Evolutionary conservation across 768 basidiomycete species (phyloP).

Genomic region (Tricholoma sp.): DNA sequence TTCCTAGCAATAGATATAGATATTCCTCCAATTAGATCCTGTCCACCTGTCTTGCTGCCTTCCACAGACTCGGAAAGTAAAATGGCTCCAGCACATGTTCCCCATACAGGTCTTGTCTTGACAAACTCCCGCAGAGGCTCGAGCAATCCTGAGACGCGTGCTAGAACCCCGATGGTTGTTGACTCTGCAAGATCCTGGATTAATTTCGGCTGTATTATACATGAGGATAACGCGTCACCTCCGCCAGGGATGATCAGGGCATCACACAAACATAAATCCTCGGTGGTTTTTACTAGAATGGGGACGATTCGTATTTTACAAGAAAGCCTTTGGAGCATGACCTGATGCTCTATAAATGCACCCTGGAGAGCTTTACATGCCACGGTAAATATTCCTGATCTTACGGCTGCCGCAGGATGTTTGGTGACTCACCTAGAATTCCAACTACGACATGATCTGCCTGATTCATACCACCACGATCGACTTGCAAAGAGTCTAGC

Average conservation of each 20-base stretch:
- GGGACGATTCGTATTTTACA: conserved; percentile 39
- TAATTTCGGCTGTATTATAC: background rate
- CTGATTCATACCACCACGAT: background rate
- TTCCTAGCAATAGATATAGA: conserved; percentile 80
- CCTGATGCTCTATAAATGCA: conserved; percentile 85
- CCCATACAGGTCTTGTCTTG: conserved; percentile 80
- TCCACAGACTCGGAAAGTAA: conserved; percentile 71
- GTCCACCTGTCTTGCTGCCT: conserved; percentile 81
- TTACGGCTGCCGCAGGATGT: background rate
- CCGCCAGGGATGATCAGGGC: conserved; percentile 94
- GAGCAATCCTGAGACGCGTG: conserved; percentile 66
- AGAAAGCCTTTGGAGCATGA: conserved; percentile 55
- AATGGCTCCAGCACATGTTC: conserved; percentile 95
- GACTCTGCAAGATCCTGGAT: conserved; percentile 51
- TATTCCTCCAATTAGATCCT: conserved; percentile 80
- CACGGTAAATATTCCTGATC: conserved; percentile 5
- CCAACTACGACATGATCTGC: conserved; percentile 31
- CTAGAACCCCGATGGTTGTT: conserved; percentile 84
- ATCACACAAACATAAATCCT: conserved; percentile 73
- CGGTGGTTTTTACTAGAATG: conserved; percentile 63
- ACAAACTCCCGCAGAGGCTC: conserved; percentile 76
- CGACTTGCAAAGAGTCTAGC: background rate
- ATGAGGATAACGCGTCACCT: conserved; percentile 35
- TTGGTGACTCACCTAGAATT: conserved; percentile 42
- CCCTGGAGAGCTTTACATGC: conserved; percentile 77